Evolutionary conservation across 495 filamentous ascomycete genomes (phyloP).

Genomic region (Penicillium angulare): DNA sequence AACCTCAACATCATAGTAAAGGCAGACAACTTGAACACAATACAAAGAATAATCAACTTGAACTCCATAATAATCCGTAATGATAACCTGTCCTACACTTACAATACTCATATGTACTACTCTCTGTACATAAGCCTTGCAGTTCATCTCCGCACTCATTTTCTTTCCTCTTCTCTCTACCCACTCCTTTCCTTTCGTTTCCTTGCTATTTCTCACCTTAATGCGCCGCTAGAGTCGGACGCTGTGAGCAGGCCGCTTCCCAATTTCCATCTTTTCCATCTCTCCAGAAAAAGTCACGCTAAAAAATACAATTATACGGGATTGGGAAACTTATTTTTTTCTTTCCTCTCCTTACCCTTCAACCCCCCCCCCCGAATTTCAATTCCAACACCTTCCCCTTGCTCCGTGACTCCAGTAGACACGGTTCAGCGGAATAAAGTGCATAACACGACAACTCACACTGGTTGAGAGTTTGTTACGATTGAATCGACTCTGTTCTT

Average conservation of each 20-base stretch:
- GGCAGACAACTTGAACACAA: too few relatives aligned
- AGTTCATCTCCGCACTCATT: constrained; percentile 15
- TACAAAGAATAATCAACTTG: neutral
- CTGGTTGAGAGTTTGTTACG: constrained; percentile 26
- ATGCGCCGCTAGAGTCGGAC: constrained; percentile 43
- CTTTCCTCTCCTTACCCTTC: too few relatives aligned
- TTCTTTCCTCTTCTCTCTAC: constrained; percentile 14
- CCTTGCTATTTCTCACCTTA: constrained; percentile 25
- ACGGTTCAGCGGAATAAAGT: constrained; percentile 11
- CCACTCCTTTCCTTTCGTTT: constrained; percentile 19
- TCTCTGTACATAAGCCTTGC: neutral
- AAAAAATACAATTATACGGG: constrained; percentile 4
- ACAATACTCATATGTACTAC: too few relatives aligned
- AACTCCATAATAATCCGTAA: too few relatives aligned
- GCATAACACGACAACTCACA: constrained; percentile 18
- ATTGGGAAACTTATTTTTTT: constrained; percentile 6
- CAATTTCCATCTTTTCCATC: constrained; percentile 26
- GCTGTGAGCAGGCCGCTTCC: constrained; percentile 43
- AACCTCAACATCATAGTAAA: too few relatives aligned
- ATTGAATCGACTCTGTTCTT: constrained; percentile 10
- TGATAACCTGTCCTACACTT: too few relatives aligned
- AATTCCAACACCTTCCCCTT: constrained; percentile 16
- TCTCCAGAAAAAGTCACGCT: constrained; percentile 4
- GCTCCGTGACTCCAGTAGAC: constrained; percentile 15
- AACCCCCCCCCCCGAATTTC: constrained; percentile 17